A percentile compares a stretch with the other conserved stretches of the same genome.
These are phyloP conservation scores for Phaeosphaeria sp. DNA, from an alignment of 2,329 filamentous ascomycete genomes.

Conservation along the genomic window DNA sequence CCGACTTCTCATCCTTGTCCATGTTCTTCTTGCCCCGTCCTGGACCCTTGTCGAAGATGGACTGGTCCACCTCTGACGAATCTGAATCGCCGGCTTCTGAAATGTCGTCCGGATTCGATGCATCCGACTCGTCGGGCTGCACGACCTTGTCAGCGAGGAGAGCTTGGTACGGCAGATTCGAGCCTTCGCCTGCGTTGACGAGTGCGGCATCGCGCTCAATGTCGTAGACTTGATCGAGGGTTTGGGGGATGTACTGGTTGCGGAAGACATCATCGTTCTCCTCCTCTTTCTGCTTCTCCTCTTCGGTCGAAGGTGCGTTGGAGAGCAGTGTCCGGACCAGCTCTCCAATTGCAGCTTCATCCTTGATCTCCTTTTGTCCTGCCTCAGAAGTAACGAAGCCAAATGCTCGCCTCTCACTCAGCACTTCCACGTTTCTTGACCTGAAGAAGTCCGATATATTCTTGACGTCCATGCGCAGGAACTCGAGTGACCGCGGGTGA, in stretches of 20 bases:
- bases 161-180: constrained; percentile 83
- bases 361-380: constrained; percentile 59
- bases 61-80: constrained; percentile 37
- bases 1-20: constrained; percentile 88
- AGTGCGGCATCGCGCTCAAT: constrained; percentile 87
- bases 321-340: constrained; percentile 72
- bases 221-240: constrained; percentile 93
- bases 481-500: constrained; percentile 89
- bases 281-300: constrained; percentile 71
- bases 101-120: constrained; percentile 37
- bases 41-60: constrained; percentile 43
- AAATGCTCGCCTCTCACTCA: constrained; percentile 82
- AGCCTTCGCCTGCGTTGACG: constrained; percentile 74
- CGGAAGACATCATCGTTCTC: constrained; percentile 92
- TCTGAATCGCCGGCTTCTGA: constrained; percentile 22
- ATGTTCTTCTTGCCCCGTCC: constrained; percentile 66
- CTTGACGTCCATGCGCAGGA: constrained; percentile 97
- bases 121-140: constrained; percentile 52
- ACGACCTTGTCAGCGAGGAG: constrained; percentile 74
- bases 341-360: constrained; percentile 66
- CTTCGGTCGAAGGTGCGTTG: constrained; percentile 58
- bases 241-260: constrained; percentile 96
- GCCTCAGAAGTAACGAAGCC: constrained; percentile 75
- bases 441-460: constrained; percentile 94
- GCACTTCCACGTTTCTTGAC: constrained; percentile 79